Evolutionary conservation across 371 early-diverging fungal species (phyloP), one percentile per base, ranked within the genome.

Genomic region (Parasitella parasitica): DNA sequence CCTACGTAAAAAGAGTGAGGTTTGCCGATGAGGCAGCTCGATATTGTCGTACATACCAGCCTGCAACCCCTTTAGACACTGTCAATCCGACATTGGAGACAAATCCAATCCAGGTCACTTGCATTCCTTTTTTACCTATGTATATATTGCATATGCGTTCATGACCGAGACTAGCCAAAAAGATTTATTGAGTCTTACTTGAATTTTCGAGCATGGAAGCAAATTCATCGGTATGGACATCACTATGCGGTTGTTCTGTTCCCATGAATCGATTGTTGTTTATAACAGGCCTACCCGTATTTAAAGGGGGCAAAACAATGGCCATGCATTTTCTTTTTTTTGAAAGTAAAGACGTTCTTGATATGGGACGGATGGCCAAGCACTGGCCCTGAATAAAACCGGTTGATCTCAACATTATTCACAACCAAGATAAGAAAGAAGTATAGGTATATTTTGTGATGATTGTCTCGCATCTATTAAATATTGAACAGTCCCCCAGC

Each of bases 61-160:
- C 89, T 7, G 86, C 88, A n/a, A 73, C 59, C 7, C 87, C 88
- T 66, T 89, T 89, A 3, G 81, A 75, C 46, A 75, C 75, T 5
- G 82, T 83, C 66, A 89, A 68, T 0, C 82, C 81, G 18, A 89
- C 58, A 63, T 89, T 89, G 27, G 85, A 79, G 7, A 66, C 79
- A 59, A 88, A 76, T 2, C 89, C 89, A 15, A 84, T 71, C 57
- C 82, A 63, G 6, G 88, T 88, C 18, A 89, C 83, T 12, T 82
- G 79, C 61, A 85, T 81, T 26, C 88, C 88, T 24, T 63, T 61
- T 63, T 69, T 74, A 28, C 76, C 81, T 81, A 63, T 38, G 28
- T n/a, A 15, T 11, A 16, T 28, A n/a, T 55, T 20, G n/a, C n/a
- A 24, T 18, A 13, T 13, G 49, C 28, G 6, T 4, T 49, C 8